Evolutionary conservation across 805 yeast species (phyloP).

Genomic region (Suhomyces tanzawaensis): DNA sequence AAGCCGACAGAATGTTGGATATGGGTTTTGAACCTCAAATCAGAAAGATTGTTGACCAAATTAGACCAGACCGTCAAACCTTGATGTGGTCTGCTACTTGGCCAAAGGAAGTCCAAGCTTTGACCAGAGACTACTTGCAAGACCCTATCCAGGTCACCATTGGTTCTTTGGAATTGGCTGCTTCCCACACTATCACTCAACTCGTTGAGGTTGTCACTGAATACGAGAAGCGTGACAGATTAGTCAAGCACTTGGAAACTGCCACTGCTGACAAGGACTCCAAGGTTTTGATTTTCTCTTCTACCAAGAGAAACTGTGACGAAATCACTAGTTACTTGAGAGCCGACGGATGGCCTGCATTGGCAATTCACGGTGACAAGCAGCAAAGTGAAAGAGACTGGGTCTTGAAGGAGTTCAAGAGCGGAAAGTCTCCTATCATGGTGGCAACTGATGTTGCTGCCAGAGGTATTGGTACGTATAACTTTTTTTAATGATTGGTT

Average conservation of each 20-base stretch:
- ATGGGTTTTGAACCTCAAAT: constrained; percentile 99
- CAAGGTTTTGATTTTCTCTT: constrained; percentile 84
- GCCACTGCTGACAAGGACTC: constrained; percentile 71
- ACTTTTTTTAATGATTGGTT: constrained; percentile 5
- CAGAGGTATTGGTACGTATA: constrained; percentile 96
- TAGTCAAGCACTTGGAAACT: constrained; percentile 75
- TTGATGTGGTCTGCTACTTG: constrained; percentile 99
- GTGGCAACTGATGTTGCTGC: constrained; percentile 99
- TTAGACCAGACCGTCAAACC: constrained; percentile 99
- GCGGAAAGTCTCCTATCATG: constrained; percentile 93
- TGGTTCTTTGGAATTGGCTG: constrained; percentile 94
- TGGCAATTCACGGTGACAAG: constrained; percentile 98
- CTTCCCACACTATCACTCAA: constrained; percentile 95
- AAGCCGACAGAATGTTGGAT: constrained; percentile 99
- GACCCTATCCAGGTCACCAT: constrained; percentile 96
- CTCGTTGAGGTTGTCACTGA: constrained; percentile 86
- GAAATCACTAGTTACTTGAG: constrained; percentile 88
- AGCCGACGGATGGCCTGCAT: constrained; percentile 97
- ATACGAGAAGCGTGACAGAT: constrained; percentile 91
- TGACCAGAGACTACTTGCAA: constrained; percentile 85
- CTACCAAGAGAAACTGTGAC: constrained; percentile 98
- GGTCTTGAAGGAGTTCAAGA: constrained; percentile 90
- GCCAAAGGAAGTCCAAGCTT: constrained; percentile 96
- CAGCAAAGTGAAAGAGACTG: constrained; percentile 98
- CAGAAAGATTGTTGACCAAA: constrained; percentile 95